These are phyloP conservation scores for Myriosclerotinia curreyana DNA, from an alignment of 2,329 filamentous ascomycete species.

Conservation along the genomic window DNA sequence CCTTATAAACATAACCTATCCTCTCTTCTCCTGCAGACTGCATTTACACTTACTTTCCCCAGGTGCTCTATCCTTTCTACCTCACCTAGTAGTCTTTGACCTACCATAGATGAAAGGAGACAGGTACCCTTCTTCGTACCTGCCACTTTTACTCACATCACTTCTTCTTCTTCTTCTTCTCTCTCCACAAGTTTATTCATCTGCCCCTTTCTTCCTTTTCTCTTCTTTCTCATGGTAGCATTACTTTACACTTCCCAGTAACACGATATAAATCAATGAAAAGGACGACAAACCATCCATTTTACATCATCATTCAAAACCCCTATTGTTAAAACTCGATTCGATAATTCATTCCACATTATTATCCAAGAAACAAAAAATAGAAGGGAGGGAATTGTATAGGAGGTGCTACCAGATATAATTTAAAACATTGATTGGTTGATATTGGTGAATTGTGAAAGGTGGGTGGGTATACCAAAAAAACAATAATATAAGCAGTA, in stretches of 20 bases:
- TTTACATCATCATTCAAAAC: not conserved
- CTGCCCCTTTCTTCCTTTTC: not conserved
- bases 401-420: not conserved
- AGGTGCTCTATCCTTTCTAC: not conserved
- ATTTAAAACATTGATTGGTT: slow-evolving; percentile 12
- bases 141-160: not conserved
- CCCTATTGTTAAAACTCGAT: not conserved
- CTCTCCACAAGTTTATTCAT: not conserved
- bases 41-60: not conserved
- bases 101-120: not conserved
- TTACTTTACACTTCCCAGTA: not conserved
- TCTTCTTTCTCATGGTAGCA: not conserved
- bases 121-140: not conserved
- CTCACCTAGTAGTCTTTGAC: not conserved
- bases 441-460: slow-evolving; percentile 9
- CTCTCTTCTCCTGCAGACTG: slow-evolving; percentile 7
- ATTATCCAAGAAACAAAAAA: not conserved
- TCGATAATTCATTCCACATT: not conserved
- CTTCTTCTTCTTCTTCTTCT: not conserved
- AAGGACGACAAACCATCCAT: slow-evolving; percentile 1
- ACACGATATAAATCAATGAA: not conserved
- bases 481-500: slow-evolving; percentile 3
- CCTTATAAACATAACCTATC: not conserved
- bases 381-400: not conserved
- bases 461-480: not conserved